Conservation (phyloP, 176 grass and related monocot genomes). For the Triticum turgidum region DNA sequence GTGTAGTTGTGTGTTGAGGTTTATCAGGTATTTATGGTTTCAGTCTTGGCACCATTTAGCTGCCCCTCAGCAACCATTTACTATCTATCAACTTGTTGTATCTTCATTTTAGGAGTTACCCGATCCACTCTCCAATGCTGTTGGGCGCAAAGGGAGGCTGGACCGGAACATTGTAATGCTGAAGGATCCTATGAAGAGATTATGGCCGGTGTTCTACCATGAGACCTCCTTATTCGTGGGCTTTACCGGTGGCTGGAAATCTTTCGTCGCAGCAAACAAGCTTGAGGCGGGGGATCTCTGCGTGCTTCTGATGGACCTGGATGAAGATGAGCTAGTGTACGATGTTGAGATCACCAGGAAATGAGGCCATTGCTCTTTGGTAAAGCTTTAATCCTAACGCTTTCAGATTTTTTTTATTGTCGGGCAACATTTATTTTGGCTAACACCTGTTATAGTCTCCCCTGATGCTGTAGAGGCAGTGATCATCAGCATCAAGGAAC, state of each 20-base stretch:
- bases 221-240: constrained; percentile 35
- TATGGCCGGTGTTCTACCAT: constrained; percentile 54
- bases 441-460: background rate
- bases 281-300: constrained; percentile 39
- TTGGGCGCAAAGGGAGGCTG: constrained; percentile 19
- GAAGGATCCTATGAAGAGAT: constrained; percentile 44
- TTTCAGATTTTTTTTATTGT: background rate
- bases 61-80: background rate
- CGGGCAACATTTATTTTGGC: background rate
- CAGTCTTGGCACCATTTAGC: background rate
- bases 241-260: constrained; percentile 47
- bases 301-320: constrained; percentile 16
- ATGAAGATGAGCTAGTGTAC: constrained; percentile 26
- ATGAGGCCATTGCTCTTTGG: background rate
- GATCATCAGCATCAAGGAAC: background rate
- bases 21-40: background rate
- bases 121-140: background rate
- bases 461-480: background rate
- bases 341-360: constrained; percentile 29
- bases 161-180: constrained; percentile 31
- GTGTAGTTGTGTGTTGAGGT: background rate
- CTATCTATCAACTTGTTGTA: background rate
- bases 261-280: constrained; percentile 45
- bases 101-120: constrained; percentile 36
- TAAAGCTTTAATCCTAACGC: background rate